Evolutionary conservation across 768 basidiomycete species (phyloP).

Genomic region (Aureoboletus auriporus): DNA sequence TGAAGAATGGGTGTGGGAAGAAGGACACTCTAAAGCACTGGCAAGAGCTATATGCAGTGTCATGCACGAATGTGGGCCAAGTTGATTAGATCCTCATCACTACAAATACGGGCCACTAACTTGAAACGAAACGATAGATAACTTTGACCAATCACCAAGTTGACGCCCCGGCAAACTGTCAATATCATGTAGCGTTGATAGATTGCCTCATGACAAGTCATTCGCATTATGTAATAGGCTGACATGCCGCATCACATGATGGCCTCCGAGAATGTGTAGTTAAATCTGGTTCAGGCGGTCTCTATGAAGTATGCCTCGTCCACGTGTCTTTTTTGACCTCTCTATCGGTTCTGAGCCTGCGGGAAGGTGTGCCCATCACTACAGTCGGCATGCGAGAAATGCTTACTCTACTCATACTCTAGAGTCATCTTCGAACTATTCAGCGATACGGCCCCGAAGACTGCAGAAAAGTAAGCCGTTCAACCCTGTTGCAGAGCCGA

Average conservation of each 20-base stretch:
- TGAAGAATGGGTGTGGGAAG: conserved; percentile 21
- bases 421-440: conserved; percentile 77
- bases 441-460: conserved; percentile 68
- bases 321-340: conserved; percentile 71
- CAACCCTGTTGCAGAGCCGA: background rate
- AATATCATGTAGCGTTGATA: no score
- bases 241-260: no score
- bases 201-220: no score
- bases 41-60: conserved; percentile 9
- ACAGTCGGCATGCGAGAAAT: background rate
- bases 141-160: no score
- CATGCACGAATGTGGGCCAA: conserved; percentile 5
- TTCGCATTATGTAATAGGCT: conserved; percentile 14
- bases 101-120: no score
- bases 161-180: no score
- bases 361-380: conserved; percentile 46
- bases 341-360: conserved; percentile 42
- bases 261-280: no score
- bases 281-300: no score
- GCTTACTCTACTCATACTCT: conserved; percentile 7
- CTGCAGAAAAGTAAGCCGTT: conserved; percentile 67
- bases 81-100: background rate
- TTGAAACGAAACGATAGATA: no score
- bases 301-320: conserved; percentile 39
- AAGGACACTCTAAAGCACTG: background rate